Evolutionary conservation across 2,329 filamentous ascomycete genomes (phyloP).

Genomic region (Chaetomiaceae sp.): DNA sequence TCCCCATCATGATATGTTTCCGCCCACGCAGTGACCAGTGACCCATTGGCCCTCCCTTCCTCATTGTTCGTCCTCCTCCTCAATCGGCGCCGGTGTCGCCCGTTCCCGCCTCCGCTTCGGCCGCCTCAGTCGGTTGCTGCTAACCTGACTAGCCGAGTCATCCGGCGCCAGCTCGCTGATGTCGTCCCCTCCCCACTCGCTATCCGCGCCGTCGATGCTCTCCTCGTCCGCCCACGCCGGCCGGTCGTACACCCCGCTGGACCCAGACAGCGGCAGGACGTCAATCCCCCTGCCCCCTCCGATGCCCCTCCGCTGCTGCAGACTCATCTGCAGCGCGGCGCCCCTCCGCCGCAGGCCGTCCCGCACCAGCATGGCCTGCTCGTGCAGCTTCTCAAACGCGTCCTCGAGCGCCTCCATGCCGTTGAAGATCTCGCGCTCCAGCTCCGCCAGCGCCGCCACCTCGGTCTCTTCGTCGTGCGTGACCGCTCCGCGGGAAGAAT

Average conservation of each 20-base stretch:
- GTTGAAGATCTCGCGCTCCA: slow-evolving; percentile 87
- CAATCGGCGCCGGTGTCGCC: slow-evolving; percentile 66
- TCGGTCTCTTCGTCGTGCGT: slow-evolving; percentile 93
- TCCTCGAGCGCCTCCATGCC: slow-evolving; percentile 95
- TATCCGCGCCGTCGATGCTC: slow-evolving; percentile 45
- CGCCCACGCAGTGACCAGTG: too few relatives aligned
- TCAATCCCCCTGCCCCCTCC: slow-evolving; percentile 41
- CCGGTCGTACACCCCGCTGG: slow-evolving; percentile 41
- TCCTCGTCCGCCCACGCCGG: slow-evolving; percentile 45
- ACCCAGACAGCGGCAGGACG: slow-evolving; percentile 48
- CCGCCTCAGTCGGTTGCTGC: slow-evolving; percentile 61
- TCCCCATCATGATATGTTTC: background rate
- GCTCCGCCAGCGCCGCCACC: slow-evolving; percentile 81
- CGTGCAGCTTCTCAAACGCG: slow-evolving; percentile 87
- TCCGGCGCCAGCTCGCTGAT: slow-evolving; percentile 63
- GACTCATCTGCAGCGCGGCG: slow-evolving; percentile 65
- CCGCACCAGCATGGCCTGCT: slow-evolving; percentile 75
- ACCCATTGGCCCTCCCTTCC: background rate
- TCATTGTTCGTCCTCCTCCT: slow-evolving; percentile 56
- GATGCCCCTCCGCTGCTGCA: slow-evolving; percentile 47
- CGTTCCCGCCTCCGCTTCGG: slow-evolving; percentile 65
- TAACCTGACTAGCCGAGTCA: slow-evolving; percentile 77
- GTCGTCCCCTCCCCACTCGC: slow-evolving; percentile 55
- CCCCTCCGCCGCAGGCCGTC: slow-evolving; percentile 74
- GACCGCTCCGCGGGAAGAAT: slow-evolving; percentile 54